Conservation (phyloP, 1,139 yeast genomes). For the Yamadazyma siamensis region DNA sequence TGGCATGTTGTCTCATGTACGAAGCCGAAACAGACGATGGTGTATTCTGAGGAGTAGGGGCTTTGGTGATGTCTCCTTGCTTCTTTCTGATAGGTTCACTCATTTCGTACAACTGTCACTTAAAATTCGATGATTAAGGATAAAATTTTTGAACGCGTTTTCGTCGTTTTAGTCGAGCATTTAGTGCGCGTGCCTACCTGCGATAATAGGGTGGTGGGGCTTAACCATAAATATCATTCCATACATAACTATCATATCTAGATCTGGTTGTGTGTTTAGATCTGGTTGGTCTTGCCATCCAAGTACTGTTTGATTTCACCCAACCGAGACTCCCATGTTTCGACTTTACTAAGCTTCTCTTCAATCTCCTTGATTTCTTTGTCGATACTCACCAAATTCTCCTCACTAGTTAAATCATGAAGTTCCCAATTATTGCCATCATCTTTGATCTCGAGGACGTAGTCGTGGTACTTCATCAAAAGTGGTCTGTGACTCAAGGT, state of each 20-base stretch:
- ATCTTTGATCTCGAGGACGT: slow-evolving; percentile 62
- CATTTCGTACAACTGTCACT: no score
- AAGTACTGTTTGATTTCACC: slow-evolving; percentile 39
- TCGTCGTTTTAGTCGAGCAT: background rate
- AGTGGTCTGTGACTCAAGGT: slow-evolving; percentile 87
- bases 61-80: slow-evolving; percentile 77
- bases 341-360: slow-evolving; percentile 50
- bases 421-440: slow-evolving; percentile 35
- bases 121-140: slow-evolving; percentile 3
- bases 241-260: no score
- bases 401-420: slow-evolving; percentile 54
- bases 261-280: no score
- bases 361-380: slow-evolving; percentile 63
- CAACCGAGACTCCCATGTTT: slow-evolving; percentile 50
- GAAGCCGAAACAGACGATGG: slow-evolving; percentile 87
- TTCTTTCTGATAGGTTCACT: slow-evolving; percentile 68
- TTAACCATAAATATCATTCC: no score
- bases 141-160: slow-evolving; percentile 8
- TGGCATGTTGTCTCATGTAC: slow-evolving; percentile 58
- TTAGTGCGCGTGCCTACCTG: background rate
- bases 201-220: background rate
- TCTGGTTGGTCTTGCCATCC: slow-evolving; percentile 32
- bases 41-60: slow-evolving; percentile 98
- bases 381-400: slow-evolving; percentile 59
- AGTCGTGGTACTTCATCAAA: slow-evolving; percentile 80